phyloP scores from a whole-genome alignment of 208 protist genomes.

The Trypanosoma platydactyli region DNA sequence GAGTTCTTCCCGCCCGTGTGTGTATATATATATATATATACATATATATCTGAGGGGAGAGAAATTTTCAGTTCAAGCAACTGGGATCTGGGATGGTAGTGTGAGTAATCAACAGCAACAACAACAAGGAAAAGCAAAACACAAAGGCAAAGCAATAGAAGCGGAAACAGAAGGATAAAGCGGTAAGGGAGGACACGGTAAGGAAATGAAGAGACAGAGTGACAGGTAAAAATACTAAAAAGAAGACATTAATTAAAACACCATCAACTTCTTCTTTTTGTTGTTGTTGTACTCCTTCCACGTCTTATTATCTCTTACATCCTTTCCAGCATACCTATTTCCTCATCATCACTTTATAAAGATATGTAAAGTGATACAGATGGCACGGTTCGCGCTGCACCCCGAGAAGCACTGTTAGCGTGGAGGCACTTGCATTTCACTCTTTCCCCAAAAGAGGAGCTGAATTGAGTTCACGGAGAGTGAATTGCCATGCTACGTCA shows the following conservation, averaged over 20 bases:
- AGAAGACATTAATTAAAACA: slow-evolving; percentile 14
- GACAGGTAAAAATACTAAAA: neutral
- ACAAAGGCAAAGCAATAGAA: slow-evolving; percentile 11
- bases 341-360: too few relatives aligned
- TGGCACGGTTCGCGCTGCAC: too few relatives aligned
- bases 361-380: too few relatives aligned
- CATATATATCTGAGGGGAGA: too few relatives aligned
- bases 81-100: too few relatives aligned
- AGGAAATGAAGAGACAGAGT: slow-evolving; percentile 16
- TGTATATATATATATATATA: too few relatives aligned
- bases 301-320: slow-evolving; percentile 8
- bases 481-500: slow-evolving; percentile 29
- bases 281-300: neutral
- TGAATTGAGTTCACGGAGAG: slow-evolving; percentile 20
- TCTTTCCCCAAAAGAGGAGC: neutral
- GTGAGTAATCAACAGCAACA: too few relatives aligned
- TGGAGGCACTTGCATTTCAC: neutral
- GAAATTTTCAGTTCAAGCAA: too few relatives aligned
- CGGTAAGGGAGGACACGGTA: too few relatives aligned
- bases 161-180: slow-evolving; percentile 17
- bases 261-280: slow-evolving; percentile 16
- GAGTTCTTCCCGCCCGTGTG: too few relatives aligned
- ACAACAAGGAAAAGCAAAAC: slow-evolving; percentile 4
- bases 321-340: slow-evolving; percentile 4
- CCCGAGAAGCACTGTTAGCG: too few relatives aligned